Evolutionary conservation across 202 grass and related monocot genomes (phyloP).

Genomic region (Bolboschoenoplectus hybrid): DNA sequence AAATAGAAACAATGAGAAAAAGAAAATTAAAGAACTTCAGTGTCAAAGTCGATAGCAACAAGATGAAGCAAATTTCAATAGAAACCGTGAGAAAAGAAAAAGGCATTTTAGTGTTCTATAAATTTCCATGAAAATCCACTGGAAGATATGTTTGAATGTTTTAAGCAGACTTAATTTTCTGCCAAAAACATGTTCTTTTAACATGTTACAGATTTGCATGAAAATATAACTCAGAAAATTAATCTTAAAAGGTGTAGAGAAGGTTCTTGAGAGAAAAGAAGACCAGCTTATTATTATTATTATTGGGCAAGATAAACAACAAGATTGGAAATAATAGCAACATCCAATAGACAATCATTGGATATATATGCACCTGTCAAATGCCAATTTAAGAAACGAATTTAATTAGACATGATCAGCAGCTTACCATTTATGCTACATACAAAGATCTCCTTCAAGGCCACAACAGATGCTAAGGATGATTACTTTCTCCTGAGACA

Average conservation of each 20-base stretch:
- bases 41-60: constrained; percentile 11
- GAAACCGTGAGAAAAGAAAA: background rate
- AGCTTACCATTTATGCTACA: constrained; percentile 36
- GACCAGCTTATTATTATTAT: too few relatives aligned
- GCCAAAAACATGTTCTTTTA: background rate
- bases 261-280: too few relatives aligned
- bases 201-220: background rate
- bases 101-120: too few relatives aligned
- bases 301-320: background rate
- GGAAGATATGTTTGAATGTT: background rate
- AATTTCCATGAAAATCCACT: too few relatives aligned
- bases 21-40: background rate
- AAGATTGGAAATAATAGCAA: background rate
- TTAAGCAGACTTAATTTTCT: background rate
- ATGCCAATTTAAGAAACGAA: background rate
- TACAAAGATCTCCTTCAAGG: constrained; percentile 23
- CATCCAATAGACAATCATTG: background rate
- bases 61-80: background rate
- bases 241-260: too few relatives aligned
- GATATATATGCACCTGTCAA: background rate
- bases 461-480: constrained; percentile 41
- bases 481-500: constrained; percentile 58
- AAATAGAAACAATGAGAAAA: constrained; percentile 24
- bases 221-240: background rate
- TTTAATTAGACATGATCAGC: background rate